Percentiles rank a stretch among this genome's conserved stretches.
These are phyloP conservation scores for Moniliella sp. DNA, from an alignment of 1,284 basidiomycete species.

Conservation along the genomic window DNA sequence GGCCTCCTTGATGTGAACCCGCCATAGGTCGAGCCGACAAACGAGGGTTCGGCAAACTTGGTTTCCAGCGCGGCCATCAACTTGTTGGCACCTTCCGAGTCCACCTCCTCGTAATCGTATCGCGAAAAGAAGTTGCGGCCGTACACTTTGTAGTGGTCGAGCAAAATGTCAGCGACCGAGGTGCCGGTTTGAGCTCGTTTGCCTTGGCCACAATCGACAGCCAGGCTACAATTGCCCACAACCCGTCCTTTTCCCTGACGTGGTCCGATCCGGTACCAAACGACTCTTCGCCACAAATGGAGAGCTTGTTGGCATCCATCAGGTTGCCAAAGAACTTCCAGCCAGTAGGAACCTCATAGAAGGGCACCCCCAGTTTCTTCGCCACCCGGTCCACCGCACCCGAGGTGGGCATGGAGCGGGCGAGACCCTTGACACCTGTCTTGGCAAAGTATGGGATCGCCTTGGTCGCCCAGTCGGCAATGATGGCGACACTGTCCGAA, in stretches of 20 bases:
- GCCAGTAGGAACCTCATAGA: constrained; percentile 89
- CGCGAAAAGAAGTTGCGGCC: constrained; percentile 88
- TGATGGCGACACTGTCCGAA: constrained; percentile 89
- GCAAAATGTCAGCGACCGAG: constrained; percentile 38
- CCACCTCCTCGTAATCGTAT: constrained; percentile 96
- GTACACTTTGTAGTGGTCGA: constrained; percentile 70
- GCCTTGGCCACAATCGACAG: constrained; percentile 84
- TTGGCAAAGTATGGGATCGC: constrained; percentile 88
- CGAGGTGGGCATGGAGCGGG: constrained; percentile 86
- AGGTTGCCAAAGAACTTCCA: constrained; percentile 99
- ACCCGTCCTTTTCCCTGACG: constrained; percentile 93
- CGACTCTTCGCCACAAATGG: constrained; percentile 93
- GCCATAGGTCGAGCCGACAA: constrained; percentile 34
- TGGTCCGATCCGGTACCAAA: constrained; percentile 99
- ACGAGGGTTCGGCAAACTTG: constrained; percentile 46
- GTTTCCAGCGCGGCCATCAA: constrained; percentile 59
- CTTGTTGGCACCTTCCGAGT: constrained; percentile 65
- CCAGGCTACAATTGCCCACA: constrained; percentile 95
- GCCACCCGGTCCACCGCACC: constrained; percentile 92
- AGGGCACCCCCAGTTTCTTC: constrained; percentile 73
- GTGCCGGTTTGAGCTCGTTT: constrained; percentile 45
- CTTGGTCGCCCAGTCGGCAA: constrained; percentile 80
- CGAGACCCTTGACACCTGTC: constrained; percentile 71
- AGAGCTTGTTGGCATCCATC: constrained; percentile 90
- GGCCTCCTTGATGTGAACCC: constrained; percentile 58